Conservation (phyloP, 257 asterid species). For the Nicotiana attenuata region DNA sequence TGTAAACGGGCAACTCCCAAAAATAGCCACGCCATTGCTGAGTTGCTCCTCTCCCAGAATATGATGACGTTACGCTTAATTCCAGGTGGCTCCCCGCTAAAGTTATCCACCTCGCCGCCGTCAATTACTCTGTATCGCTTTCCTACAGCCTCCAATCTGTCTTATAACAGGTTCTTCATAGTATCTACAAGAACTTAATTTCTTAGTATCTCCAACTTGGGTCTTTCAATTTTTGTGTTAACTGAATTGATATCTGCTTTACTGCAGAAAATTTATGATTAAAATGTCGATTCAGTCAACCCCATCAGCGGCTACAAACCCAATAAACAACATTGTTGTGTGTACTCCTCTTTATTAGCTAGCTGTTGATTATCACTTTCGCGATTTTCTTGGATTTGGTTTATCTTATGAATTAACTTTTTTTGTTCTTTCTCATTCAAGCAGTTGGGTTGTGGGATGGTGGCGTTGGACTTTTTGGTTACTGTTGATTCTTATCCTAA, state of each 20-base stretch:
- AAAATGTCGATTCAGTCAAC: background rate
- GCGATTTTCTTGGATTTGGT: background rate
- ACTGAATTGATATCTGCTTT: background rate
- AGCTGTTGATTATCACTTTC: background rate
- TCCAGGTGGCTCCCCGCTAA: background rate
- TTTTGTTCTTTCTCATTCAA: background rate
- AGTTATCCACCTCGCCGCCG: background rate
- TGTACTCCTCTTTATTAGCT: background rate
- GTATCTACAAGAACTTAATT: background rate
- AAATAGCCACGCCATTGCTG: background rate
- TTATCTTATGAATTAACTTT: background rate
- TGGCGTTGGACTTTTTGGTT: slow-evolving; percentile 55
- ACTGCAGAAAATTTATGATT: background rate
- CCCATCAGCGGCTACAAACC: background rate
- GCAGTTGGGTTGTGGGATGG: slow-evolving; percentile 74
- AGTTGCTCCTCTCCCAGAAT: background rate
- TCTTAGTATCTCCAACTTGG: background rate
- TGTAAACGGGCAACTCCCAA: background rate
- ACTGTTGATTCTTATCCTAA: slow-evolving; percentile 77
- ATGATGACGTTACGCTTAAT: background rate
- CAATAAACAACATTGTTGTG: background rate
- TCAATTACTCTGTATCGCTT: background rate
- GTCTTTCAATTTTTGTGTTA: background rate
- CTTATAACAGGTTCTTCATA: background rate
- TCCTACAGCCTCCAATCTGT: background rate